Base-by-base conservation (phyloP, 768 basidiomycete genomes). In the Kwoniella pini region DNA sequence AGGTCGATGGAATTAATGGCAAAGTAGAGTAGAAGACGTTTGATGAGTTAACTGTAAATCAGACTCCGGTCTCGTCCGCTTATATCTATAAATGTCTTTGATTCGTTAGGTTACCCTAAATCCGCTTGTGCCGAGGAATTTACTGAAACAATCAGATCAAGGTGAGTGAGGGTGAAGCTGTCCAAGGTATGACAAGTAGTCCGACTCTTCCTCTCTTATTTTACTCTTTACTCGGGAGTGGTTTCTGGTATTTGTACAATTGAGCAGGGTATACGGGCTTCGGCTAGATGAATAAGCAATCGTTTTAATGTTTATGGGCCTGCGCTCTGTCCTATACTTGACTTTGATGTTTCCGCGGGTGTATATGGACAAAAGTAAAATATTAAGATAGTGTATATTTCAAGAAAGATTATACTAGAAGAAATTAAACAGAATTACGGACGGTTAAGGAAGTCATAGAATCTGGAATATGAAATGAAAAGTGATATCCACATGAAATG, bases 301-400 rank as follows among this genome's bases (percentile, higher is more conserved):
- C 19, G 30, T 28, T 17, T 12, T 42, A 36, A 36, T 36, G 15
- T 36, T n/a, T n/a, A n/a, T n/a, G n/a, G n/a, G n/a, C 3, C 45
- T 46, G 22, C 19, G 45, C 21, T 13, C 13, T 46, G 26, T 15
- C 12, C 26, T 22, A 26, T 24, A 22, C 19, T 13, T 46, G 2
- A 3, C 0, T 48, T 50, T 30, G 27, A 33, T 50, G 13, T 13
- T 19, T 50, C 48, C 48, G 48, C 48, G 48, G 48, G 30, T 50
- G 48, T 13, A 50, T 31, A 33, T 31, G 48, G 48, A 50, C 48
- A 50, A 28, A 50, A 31, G n/a, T n/a, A n/a, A 31, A 28, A 21
- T 12, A n/a, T 31, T 11, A 27, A 19, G 30, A 50, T 10, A 12
- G 26, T 9, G 9, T 36, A 36, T 36, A 36, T 36, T 36, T 36